Evolutionary conservation across 2,329 filamentous ascomycete genomes (phyloP), one percentile per base, ranked within the genome.

Genomic region (Periconia digitata): DNA sequence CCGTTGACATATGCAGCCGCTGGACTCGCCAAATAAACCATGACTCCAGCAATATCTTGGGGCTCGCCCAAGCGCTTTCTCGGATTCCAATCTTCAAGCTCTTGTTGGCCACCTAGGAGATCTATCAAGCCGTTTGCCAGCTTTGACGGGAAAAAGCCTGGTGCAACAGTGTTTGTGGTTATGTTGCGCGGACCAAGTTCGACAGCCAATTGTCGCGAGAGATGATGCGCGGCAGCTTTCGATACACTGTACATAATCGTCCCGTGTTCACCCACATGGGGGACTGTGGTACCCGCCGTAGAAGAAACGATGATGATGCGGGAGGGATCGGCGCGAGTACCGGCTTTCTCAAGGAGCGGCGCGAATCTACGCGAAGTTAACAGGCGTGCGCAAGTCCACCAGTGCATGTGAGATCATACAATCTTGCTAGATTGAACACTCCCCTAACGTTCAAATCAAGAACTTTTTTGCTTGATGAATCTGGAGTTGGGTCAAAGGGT

Each of bases 31-130:
- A 72, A 45, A 43, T 63, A 72, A 2, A 72, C 60, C 63, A 71
- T 69, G 3, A 69, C 63, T 6, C 66, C 69, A 16, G 67, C 69
- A 47, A 72, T 71, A 36, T 72, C 69, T 42, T 69, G 64, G 2
- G 67, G 59, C 37, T 65, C 58, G 3, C 69, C 69, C 3, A 72
- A 45, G 29, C 66, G 53, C 44, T 62, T 63, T 2, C 67, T 52
- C 0, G 69, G 69, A 43, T 69, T 71, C 13, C 42, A 51, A 16
- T 66, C 56, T 22, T 63, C 57, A 13, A 72, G 44, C 38, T 62
- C 77, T 60, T 81, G 72, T 3, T 72, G 69, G 12, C 70, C 70
- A 3, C 70, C 71, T 3, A 71, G 50, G 16, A 62, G 60, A 16
- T 72, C 66, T 35, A 74, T 73, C 41, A 72, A 51, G 3, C 66